Conservation (phyloP, 441 rosid genomes). For the Geranium incanum region DNA sequence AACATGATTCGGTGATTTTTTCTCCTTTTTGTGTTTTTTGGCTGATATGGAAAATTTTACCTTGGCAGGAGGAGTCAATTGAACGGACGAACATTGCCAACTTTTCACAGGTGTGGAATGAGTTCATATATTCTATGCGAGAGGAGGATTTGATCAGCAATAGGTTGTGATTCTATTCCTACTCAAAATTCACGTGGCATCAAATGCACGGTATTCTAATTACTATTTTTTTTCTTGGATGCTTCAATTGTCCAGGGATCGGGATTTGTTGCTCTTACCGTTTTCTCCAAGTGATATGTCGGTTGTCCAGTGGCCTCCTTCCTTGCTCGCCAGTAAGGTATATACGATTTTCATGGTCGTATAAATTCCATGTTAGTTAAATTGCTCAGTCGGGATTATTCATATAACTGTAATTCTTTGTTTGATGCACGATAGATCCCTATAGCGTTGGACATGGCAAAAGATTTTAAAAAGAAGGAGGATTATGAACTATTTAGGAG, state of each 20-base stretch:
- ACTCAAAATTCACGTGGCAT: slow-evolving; percentile 14
- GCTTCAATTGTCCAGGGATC: slow-evolving; percentile 49
- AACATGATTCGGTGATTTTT: slow-evolving; percentile 6
- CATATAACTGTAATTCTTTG: slow-evolving; percentile 19
- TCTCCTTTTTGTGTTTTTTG: not conserved
- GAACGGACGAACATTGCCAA: slow-evolving; percentile 45
- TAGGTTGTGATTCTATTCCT: slow-evolving; percentile 26
- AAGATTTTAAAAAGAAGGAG: slow-evolving; percentile 74
- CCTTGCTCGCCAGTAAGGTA: slow-evolving; percentile 96
- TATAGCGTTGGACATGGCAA: slow-evolving; percentile 96
- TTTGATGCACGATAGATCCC: slow-evolving; percentile 56
- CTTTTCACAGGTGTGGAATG: slow-evolving; percentile 85
- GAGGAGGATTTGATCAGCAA: slow-evolving; percentile 81
- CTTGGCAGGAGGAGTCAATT: slow-evolving; percentile 40
- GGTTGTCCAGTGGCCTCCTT: slow-evolving; percentile 91
- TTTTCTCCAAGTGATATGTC: slow-evolving; percentile 56
- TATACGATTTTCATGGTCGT: slow-evolving; percentile 19
- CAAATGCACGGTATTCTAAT: slow-evolving; percentile 17
- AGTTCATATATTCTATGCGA: slow-evolving; percentile 78
- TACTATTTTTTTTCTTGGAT: slow-evolving; percentile 19
- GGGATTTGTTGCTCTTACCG: slow-evolving; percentile 82
- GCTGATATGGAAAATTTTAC: not conserved
- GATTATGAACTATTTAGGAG: slow-evolving; percentile 70
- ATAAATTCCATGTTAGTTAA: slow-evolving; percentile 14
- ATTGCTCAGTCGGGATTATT: not conserved